Base-by-base conservation (phyloP, 495 filamentous ascomycete genomes). In the Podospora sp. region DNA sequence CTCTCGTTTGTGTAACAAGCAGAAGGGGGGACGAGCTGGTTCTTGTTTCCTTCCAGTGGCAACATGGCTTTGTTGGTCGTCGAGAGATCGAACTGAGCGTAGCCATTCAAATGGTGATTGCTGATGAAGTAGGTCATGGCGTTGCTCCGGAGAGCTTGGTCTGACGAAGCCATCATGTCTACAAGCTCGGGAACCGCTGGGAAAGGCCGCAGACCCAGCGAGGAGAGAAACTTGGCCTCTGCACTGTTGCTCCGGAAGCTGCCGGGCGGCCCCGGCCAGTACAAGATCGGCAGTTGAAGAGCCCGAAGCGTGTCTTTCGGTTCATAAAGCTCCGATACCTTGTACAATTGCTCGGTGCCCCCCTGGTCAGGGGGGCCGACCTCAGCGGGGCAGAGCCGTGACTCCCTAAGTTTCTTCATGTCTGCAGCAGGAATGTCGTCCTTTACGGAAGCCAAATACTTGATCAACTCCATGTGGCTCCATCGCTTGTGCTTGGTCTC, bases 381-480 rank as follows among this genome's bases (percentile, higher is more conserved):
- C 79, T 97, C 94, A 1, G 92, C 90, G 50, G 90, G 91, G 68
- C 93, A 97, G 27, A 97, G 90, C 24, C 86, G 87, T 1, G 91
- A 91, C 33, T 85, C 83, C 40, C 83, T 90, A 29, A 99, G 85
- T 68, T 90, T 89, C 68, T 86, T 88, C 62, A 97, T 85, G 76
- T 99, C 96, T 35, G 89, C 89, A 12, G 78, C 71, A 9, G 95
- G 96, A 63, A 99, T 97, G 73, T 99, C 96, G 57, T 93, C 87
- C 61, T 87, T 86, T 9, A 99, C 93, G 18, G 93, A 94, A 11
- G 92, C 86, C 51, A 99, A 85, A 71, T 99, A 99, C 67, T 90
- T 91, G 77, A 99, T 94, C 18, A 99, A 83, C 70, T 98, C 94
- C 55, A 96, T 88, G 75, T 98, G 95, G 69, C 89, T 96, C 92